Base-by-base conservation (phyloP, 345 rosid genomes). In the Brassica incana region DNA sequence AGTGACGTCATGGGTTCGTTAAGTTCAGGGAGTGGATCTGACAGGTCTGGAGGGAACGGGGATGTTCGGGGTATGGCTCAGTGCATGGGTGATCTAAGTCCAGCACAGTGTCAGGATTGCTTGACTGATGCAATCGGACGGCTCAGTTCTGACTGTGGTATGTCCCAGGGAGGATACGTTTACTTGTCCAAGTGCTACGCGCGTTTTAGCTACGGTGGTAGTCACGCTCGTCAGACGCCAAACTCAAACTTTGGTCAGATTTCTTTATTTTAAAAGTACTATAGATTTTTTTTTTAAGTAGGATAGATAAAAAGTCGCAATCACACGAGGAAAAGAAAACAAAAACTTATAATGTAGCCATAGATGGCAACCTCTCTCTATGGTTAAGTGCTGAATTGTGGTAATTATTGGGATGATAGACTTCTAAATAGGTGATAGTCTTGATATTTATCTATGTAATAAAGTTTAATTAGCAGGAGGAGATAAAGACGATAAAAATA, bases 151-250 rank as follows among this genome's bases (percentile, higher is more conserved):
- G 90, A 86, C 5, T 91, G 99, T 8, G 89, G 90, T 0, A 78
- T 85, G 54, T 82, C 90, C 15, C 87, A 74, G 3, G 87, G 84
- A 2, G 96, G 96, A 0, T 93, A 90, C 23, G 77, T 93, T 84
- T 90, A 82, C 77, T 76, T 93, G 79, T 88, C 84, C 20, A 93
- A 93, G 72, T 95, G 99, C 61, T 93, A 93, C 78, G 98, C 88
- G 3, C 84, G 94, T 67, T 91, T 86, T 80, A 83, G 86, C 8
- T 82, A 86, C 1, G 63, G 69, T 2, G 89, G 85, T 43, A 58
- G 80, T 60, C 88, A 80, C 70, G 78, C 84, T 59, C 65, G 56
- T 54, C 75, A 16, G 71, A 63, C 23, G n/a, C 78, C 75, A 50
- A 38, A 70, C 70, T 54, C 65, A 74, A 70, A 70, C 66, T 66